Conservation (phyloP, 805 yeast genomes). For the Spathaspora sp. region DNA sequence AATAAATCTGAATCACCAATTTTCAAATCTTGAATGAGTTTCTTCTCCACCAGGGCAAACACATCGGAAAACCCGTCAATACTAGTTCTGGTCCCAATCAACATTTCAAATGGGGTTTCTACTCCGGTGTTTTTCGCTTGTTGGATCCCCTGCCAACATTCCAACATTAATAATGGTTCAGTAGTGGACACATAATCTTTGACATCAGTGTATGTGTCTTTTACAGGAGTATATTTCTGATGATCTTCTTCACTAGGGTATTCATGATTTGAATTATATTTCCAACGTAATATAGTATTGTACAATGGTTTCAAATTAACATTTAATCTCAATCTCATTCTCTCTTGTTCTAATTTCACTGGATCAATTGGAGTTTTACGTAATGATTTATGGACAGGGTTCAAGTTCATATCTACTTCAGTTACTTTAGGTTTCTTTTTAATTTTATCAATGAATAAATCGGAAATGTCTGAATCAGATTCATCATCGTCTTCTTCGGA, state of each 20-base stretch:
- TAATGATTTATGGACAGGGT: constrained; percentile 3
- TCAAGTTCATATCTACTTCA: constrained; percentile 38
- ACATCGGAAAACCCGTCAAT: constrained; percentile 88
- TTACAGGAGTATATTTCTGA: constrained; percentile 43
- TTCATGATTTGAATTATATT: constrained; percentile 53
- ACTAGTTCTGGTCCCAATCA: constrained; percentile 75
- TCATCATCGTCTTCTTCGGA: constrained; percentile 15
- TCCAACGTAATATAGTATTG: constrained; percentile 69
- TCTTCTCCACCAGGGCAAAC: constrained; percentile 63
- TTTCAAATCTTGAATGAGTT: constrained; percentile 46
- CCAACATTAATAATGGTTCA: constrained; percentile 79
- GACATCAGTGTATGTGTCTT: constrained; percentile 52
- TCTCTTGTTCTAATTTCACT: constrained; percentile 57
- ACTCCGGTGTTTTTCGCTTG: constrained; percentile 64
- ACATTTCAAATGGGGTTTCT: constrained; percentile 58
- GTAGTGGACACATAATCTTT: constrained; percentile 66
- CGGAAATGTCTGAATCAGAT: constrained; percentile 36
- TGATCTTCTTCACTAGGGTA: constrained; percentile 53
- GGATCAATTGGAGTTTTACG: constrained; percentile 27
- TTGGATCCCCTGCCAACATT: constrained; percentile 90
- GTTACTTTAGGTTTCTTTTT: constrained; percentile 32
- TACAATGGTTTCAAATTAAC: constrained; percentile 79
- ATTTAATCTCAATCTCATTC: constrained; percentile 75
- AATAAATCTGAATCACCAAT: constrained; percentile 76
- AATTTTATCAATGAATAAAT: constrained; percentile 34